Evolutionary conservation across 768 basidiomycete genomes (phyloP), one percentile per base, ranked within the genome.

Genomic region (Tephrocybe sp.): DNA sequence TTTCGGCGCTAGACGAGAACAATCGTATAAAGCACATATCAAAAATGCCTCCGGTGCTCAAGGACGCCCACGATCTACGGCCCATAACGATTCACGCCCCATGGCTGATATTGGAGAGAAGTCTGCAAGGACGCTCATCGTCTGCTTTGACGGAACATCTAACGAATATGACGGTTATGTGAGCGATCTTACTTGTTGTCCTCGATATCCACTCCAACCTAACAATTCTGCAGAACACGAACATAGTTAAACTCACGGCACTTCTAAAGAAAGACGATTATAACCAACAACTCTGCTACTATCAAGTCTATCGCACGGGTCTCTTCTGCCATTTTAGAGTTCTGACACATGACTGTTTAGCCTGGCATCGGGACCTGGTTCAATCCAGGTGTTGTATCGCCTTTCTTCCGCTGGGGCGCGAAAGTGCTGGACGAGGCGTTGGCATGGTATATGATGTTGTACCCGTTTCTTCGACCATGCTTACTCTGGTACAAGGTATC

Each of bases 381-480:
- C 59, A 71, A 72, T 25, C 84, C 87, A 1, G 84, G 87, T 0
- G 74, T 80, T n/a, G 82, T 89, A 18, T 76, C 79, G 0, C 85
- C 87, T 1, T 1, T 83, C 6, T 82, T 80, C 52, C 62, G 71
- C 40, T 78, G 81, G 78, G 55, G 68, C 0, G 88, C 86, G 5
- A 81, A 80, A 59, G 58, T 84, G 4, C 46, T 86, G 32, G 90
- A 92, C 57, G 65, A 78, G 42, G 89, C 86, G 0, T 66, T 89
- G 51, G 90, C 89, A 18, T 89, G 86, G 87, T 87, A 60, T 6
- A 76, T 56, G 12, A 37, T 19, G 5, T 11, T 15, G 34, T n/a
- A 9, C 9, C n/a, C 11, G 25, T 39, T 34, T 1, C 22, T 22
- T 30, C 41, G 21, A 28, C 18, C 16, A 12, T 16, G n/a, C n/a